Conservation (phyloP, 192 early-diverging fungal genomes). For the Chytriomyces hyalinus region DNA sequence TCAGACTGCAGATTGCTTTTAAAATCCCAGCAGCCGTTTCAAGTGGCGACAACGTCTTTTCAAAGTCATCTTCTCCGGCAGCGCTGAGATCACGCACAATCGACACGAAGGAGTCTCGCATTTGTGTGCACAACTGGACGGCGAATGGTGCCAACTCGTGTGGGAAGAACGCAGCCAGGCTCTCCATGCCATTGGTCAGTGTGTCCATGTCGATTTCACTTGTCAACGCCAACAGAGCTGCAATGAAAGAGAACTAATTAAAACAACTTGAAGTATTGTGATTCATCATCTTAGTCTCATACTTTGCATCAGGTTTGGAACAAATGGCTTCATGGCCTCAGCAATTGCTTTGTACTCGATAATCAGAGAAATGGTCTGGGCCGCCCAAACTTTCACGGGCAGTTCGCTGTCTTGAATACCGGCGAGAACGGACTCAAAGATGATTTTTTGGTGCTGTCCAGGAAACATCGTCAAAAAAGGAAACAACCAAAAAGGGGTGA, state of each 20-base stretch:
- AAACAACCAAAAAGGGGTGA: neutral
- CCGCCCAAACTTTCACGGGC: conserved; percentile 87
- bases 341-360: conserved; percentile 73
- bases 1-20: conserved; percentile 87
- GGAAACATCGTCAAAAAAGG: conserved; percentile 64
- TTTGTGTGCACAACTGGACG: conserved; percentile 81
- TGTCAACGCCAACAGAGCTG: conserved; percentile 78
- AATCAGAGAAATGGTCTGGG: conserved; percentile 79
- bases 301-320: conserved; percentile 86
- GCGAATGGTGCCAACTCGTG: conserved; percentile 92
- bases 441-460: conserved; percentile 34
- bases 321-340: conserved; percentile 76
- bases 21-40: conserved; percentile 52
- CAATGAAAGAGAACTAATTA: neutral
- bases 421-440: conserved; percentile 47
- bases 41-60: conserved; percentile 23
- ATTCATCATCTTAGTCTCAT: neutral
- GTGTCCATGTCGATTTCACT: conserved; percentile 95
- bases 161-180: conserved; percentile 89
- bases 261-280: too few relatives aligned
- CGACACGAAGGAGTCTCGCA: conserved; percentile 86
- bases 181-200: conserved; percentile 84
- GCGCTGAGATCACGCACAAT: conserved; percentile 76
- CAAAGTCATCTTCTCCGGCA: conserved; percentile 52
- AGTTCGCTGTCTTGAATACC: conserved; percentile 78